Conservation (phyloP, 495 filamentous ascomycete genomes). For the Usnea hakonensis region DNA sequence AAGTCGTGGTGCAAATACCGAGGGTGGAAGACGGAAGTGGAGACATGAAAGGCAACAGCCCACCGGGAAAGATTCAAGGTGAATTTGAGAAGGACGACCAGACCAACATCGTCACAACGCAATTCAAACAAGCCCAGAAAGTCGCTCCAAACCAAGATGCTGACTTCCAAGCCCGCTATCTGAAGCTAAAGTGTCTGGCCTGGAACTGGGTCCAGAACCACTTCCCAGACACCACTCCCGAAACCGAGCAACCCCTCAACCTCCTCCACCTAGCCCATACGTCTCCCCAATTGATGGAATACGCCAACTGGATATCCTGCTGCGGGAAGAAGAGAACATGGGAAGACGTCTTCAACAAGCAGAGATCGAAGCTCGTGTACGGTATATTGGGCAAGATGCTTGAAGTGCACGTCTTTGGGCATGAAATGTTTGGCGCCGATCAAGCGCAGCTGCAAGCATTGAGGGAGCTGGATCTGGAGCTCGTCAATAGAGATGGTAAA, state of each 20-base stretch:
- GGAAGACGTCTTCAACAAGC: constrained; percentile 12
- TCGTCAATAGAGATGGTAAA: constrained; percentile 5
- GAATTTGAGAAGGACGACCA: background rate
- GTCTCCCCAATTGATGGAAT: constrained; percentile 13
- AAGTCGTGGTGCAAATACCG: background rate
- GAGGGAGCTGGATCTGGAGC: constrained; percentile 5
- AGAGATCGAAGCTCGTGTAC: constrained; percentile 14
- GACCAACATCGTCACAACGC: background rate
- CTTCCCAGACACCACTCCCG: constrained; percentile 1
- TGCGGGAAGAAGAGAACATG: constrained; percentile 7
- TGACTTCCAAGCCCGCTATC: constrained; percentile 4
- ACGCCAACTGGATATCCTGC: constrained; percentile 14
- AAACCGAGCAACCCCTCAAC: background rate
- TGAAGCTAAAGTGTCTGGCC: constrained; percentile 2
- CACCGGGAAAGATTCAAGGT: background rate
- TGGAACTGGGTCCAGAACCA: constrained; percentile 14
- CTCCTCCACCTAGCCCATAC: constrained; percentile 5
- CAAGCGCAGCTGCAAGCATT: constrained; percentile 1
- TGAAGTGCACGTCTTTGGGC: constrained; percentile 18
- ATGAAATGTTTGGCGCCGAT: constrained; percentile 12
- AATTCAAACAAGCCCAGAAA: background rate
- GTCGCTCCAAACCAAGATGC: background rate
- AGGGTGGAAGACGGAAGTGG: background rate
- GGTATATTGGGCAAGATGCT: constrained; percentile 19
- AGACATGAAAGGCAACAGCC: background rate